Conservation (phyloP, 257 asterid genomes). For the Solanum boliviense region DNA sequence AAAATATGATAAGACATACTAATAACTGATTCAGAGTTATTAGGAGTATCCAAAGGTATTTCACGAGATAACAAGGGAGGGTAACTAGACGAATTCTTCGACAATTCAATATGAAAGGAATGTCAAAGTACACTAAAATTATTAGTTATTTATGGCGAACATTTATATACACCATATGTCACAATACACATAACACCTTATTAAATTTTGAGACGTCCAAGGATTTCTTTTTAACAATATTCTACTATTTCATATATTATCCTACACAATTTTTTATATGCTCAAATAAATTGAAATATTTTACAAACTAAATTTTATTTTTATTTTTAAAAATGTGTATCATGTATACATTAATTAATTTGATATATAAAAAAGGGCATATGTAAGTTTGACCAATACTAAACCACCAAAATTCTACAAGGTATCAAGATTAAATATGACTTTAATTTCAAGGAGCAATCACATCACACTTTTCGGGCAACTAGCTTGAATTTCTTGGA, state of each 20-base stretch:
- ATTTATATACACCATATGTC: no score
- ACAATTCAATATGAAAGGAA: no score
- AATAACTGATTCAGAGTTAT: no score
- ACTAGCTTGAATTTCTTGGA: neutral
- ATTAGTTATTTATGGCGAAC: no score
- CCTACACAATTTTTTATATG: neutral
- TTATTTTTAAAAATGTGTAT: neutral
- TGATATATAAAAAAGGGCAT: neutral
- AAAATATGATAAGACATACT: no score
- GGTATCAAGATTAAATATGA: neutral
- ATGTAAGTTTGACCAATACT: neutral
- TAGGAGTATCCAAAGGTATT: no score
- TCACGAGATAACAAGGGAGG: no score
- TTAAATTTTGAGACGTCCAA: neutral
- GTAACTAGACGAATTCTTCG: no score
- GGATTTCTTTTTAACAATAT: no score
- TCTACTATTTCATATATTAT: neutral
- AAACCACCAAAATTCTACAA: neutral
- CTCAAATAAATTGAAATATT: neutral
- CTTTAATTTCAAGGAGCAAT: neutral
- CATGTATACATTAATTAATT: neutral
- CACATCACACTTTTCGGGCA: neutral
- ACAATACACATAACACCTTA: no score
- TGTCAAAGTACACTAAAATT: no score
- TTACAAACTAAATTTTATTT: neutral